These are phyloP conservation scores for Terana coerulea DNA, from an alignment of 768 basidiomycete species.

Conservation along the genomic window DNA sequence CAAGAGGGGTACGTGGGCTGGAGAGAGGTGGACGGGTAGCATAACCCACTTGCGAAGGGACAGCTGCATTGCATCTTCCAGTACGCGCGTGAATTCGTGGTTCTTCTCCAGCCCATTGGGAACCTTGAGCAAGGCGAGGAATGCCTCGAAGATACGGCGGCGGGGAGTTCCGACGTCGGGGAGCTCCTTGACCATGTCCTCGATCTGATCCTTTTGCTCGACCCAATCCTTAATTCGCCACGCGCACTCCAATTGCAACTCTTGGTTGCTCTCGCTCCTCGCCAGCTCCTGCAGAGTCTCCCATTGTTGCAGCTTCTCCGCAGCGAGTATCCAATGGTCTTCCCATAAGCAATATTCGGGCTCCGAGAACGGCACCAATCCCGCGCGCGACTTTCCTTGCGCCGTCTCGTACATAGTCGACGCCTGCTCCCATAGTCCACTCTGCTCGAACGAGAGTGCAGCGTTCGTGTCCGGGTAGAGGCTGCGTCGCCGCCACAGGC, in stretches of 20 bases:
- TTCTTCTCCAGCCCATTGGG: conserved; percentile 81
- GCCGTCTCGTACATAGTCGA: conserved; percentile 85
- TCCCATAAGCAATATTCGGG: conserved; percentile 98
- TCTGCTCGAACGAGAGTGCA: conserved; percentile 88
- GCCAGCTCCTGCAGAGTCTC: conserved; percentile 91
- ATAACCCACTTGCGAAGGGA: conserved; percentile 95
- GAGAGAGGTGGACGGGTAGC: conserved; percentile 79
- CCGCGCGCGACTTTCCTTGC: conserved; percentile 78
- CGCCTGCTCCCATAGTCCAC: conserved; percentile 96
- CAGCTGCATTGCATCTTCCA: conserved; percentile 96
- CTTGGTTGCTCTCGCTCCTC: conserved; percentile 83
- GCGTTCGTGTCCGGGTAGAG: conserved; percentile 89
- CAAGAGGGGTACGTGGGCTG: conserved; percentile 90
- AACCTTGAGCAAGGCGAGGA: conserved; percentile 83
- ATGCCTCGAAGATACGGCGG: conserved; percentile 96
- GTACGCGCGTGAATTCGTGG: conserved; percentile 78
- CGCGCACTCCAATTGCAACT: conserved; percentile 89
- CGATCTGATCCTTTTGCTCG: conserved; percentile 69
- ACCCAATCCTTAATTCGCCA: conserved; percentile 96
- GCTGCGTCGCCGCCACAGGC: conserved; percentile 87
- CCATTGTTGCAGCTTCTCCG: conserved; percentile 98
- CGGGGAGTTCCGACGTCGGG: conserved; percentile 90
- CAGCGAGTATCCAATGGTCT: conserved; percentile 96
- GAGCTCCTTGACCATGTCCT: conserved; percentile 75
- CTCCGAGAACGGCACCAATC: conserved; percentile 86